Conservation (phyloP, 1,284 basidiomycete species). For the Apiotrichum veenhuisii region DNA sequence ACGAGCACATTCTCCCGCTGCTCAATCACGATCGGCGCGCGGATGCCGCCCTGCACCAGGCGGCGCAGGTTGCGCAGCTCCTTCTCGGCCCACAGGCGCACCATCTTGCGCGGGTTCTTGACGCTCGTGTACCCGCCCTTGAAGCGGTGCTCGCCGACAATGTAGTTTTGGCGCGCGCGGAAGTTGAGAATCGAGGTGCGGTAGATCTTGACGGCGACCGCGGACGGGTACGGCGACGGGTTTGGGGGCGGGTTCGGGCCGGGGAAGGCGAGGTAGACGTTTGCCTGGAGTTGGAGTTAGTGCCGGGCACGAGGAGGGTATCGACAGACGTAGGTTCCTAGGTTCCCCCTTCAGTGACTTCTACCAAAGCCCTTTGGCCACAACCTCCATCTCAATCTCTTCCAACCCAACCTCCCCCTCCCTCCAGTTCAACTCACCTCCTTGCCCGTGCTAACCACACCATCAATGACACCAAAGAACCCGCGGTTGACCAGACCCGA, state of each 20-base stretch:
- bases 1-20: constrained; percentile 95
- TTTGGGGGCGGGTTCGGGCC: constrained; percentile 54
- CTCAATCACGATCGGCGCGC: constrained; percentile 83
- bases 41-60: constrained; percentile 72
- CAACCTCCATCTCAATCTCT: too few species aligned
- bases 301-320: neutral
- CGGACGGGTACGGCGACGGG: constrained; percentile 54
- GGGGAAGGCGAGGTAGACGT: constrained; percentile 82
- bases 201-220: constrained; percentile 95
- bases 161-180: constrained; percentile 94
- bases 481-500: constrained; percentile 91
- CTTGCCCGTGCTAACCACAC: constrained; percentile 92
- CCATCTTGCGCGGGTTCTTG: constrained; percentile 97
- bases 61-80: constrained; percentile 94
- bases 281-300: constrained; percentile 60
- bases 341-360: too few species aligned
- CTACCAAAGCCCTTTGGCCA: too few species aligned
- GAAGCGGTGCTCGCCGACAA: constrained; percentile 85
- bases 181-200: constrained; percentile 97
- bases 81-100: constrained; percentile 97
- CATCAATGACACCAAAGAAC: constrained; percentile 79
- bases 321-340: neutral
- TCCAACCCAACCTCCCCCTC: too few species aligned
- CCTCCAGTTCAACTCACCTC: constrained; percentile 70
- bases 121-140: constrained; percentile 79